Evolutionary conservation across 2,329 filamentous ascomycete genomes (phyloP), one percentile per base, ranked within the genome.

Genomic region (Clarireedia monteithiana): DNA sequence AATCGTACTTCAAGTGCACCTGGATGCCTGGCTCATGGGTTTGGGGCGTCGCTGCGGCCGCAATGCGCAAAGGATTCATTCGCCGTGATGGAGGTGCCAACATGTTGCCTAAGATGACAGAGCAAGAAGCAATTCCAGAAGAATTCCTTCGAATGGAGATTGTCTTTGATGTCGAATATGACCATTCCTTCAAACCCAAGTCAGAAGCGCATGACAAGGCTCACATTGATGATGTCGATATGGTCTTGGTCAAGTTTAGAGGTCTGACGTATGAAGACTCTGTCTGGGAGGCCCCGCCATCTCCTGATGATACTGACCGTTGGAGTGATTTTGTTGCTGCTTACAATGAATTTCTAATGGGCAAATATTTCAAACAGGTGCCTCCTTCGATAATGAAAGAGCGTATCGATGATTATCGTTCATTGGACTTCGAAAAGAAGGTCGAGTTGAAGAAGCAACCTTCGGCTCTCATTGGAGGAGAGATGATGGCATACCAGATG

Each of bases 21-120:
- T 99, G 95, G 94, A 88, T 90, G 78, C 83, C 90, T 9, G 94
- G 92, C 12, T 79, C 86, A 15, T 99, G 94, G 94, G 80, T 95
- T 0, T 92, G 82, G 76, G 90, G 91, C 5, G 77, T 86, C 9
- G 80, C 82, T 15, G 73, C 79, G 12, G 64, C 72, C 3, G 57
- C 69, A 0, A 95, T 88, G 84, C 83, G 90, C 15, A 82, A 77
- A 9, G 77, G 89, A 0, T 99, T 97, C 69, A 75, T 80, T 55
- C 94, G 87, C 68, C 84, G 84, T 20, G 82, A 87, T 15, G 74
- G 77, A 15, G 78, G 80, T 12, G 76, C 76, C 30, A 79, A 80
- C 42, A 70, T 80, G 6, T 71, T 82, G 36, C 86, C 89, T 0
- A 87, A 85, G 65, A 84, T 86, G 76, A 84, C 81, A 0, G 79